Conservation (phyloP, 768 basidiomycete genomes). For the Galerina marginata region DNA sequence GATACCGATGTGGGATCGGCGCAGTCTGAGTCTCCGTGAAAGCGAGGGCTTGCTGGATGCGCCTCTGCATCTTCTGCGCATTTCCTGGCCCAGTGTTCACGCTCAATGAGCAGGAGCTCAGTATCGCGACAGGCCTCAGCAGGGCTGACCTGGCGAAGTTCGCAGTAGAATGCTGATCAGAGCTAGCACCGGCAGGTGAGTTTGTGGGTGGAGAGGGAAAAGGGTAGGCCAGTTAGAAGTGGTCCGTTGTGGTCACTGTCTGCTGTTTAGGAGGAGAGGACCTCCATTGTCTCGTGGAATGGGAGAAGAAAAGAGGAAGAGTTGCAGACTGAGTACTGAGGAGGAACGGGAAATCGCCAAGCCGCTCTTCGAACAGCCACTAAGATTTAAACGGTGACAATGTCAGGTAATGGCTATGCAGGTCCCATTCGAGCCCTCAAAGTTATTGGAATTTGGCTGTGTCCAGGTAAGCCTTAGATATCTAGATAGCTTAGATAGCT, state of each 20-base stretch:
- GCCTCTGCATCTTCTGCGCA: slow-evolving; percentile 63
- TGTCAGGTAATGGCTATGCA: no score
- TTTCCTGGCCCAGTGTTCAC: slow-evolving; percentile 27
- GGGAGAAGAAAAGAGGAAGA: background rate
- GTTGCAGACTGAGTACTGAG: no score
- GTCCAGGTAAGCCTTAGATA: no score
- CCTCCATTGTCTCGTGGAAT: background rate
- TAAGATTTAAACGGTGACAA: no score
- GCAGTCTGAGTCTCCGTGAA: slow-evolving; percentile 12
- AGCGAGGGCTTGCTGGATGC: slow-evolving; percentile 34
- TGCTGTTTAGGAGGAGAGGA: background rate
- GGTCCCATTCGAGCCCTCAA: no score
- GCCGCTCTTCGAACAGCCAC: slow-evolving; percentile 7
- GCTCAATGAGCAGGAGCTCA: slow-evolving; percentile 55
- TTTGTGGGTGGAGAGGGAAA: background rate
- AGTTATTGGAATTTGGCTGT: no score
- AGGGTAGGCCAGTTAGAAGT: slow-evolving; percentile 1
- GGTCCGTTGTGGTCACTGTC: background rate
- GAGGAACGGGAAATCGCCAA: slow-evolving; percentile 3
- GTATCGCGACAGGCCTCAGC: slow-evolving; percentile 56
- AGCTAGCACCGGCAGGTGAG: background rate
- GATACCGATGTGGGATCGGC: slow-evolving; percentile 9
- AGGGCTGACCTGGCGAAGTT: slow-evolving; percentile 62
- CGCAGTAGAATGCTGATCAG: slow-evolving; percentile 21
- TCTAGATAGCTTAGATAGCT: no score